Evolutionary conservation across 139 green algal genomes (phyloP), one percentile per base, ranked within the genome.

Genomic region (Edaphochlamys debaryana): DNA sequence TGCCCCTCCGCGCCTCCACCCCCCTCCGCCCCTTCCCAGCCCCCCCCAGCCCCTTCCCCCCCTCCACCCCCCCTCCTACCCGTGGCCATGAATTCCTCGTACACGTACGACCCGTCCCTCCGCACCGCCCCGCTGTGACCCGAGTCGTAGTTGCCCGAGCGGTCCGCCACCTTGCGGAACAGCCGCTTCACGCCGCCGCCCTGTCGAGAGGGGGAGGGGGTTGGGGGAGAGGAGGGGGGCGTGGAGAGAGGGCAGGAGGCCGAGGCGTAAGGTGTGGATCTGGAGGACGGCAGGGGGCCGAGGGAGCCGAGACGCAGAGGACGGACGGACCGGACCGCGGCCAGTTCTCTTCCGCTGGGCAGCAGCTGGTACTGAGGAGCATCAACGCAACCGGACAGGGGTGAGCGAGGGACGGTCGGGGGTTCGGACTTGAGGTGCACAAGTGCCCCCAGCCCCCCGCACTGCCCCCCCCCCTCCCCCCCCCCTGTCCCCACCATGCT

Each of bases 61-160:
- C 30, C 3, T 41, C 30, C 41, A n/a, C 30, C 52, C 17, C 17
- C 3, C 17, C n/a, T n/a, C 56, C 11, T 27, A 81, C 74, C 94
- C 22, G 97, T 98, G 74, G 94, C 87, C 69, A 99, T 89, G 82
- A 99, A 99, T 84, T 97, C 95, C 85, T 99, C 97, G 76, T 99
- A 98, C 67, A 99, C 98, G 93, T 96, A 99, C 11, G 92, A 98
- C 22, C 95, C 95, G 67, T 96, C 90, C 3, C 96, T 85, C 38
- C 97, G 91, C 37, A 98, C 92, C 56, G 82, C 94, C 37, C 95
- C 95, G 9, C 94, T 93, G 89, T 98, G 94, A 17, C 85, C 91
- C 22, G 92, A 85, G 79, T 98, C 92, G 69, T 98, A 98, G 73
- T 96, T 91, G 22, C 85, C 92, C 45, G 85, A 93, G 74, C 93